These are phyloP conservation scores for Leersia perrieri DNA, from an alignment of 176 grass and related monocot genomes.

Conservation along the genomic window DNA sequence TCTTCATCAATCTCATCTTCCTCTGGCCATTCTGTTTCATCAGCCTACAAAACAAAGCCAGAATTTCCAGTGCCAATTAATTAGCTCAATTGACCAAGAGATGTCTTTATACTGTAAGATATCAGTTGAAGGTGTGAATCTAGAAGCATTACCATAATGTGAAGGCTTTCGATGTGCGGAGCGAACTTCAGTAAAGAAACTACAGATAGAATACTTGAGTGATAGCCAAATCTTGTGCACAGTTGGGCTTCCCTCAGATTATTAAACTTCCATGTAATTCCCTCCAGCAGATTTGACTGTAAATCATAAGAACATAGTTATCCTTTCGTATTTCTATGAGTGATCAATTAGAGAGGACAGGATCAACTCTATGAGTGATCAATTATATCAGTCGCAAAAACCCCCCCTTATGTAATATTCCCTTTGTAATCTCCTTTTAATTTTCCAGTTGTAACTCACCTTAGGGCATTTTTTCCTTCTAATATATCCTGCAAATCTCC, in stretches of 20 bases:
- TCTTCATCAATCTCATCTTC: neutral
- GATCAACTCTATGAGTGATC: too few species aligned
- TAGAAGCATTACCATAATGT: neutral
- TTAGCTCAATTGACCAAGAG: neutral
- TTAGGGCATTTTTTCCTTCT: too few species aligned
- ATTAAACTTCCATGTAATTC: conserved; percentile 3
- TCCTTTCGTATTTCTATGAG: neutral
- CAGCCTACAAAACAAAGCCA: neutral
- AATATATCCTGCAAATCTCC: too few species aligned
- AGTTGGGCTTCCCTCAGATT: neutral
- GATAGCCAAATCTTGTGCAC: neutral
- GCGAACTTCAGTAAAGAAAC: neutral
- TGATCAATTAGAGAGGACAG: too few species aligned
- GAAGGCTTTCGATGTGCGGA: neutral
- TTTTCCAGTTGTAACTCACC: too few species aligned
- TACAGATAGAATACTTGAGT: neutral
- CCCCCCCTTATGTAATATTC: too few species aligned
- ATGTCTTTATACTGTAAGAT: neutral
- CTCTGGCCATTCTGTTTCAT: neutral
- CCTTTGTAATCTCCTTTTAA: too few species aligned
- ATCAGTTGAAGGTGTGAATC: neutral
- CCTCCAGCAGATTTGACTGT: neutral
- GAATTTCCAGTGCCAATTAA: neutral
- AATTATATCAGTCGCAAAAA: too few species aligned
- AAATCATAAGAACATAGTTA: neutral